Conservation (phyloP, 225 moss, liverwort and hornwort species). For the Pseudoscleropodium purum region DNA sequence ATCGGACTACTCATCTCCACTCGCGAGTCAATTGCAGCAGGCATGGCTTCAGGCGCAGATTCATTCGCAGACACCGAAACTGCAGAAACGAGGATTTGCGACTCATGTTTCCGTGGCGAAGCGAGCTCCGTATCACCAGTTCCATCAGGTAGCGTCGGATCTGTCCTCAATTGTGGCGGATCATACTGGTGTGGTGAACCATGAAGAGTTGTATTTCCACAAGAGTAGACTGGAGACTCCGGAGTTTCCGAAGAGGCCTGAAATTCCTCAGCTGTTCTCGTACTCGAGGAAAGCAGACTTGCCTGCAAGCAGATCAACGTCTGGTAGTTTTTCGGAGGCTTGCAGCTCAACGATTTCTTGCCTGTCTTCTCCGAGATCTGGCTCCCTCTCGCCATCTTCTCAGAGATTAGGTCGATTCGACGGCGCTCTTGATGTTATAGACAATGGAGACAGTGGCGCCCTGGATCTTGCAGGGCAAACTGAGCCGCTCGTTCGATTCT, state of each 20-base stretch:
- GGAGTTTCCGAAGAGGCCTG: constrained; percentile 34
- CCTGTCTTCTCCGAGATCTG: constrained; percentile 18
- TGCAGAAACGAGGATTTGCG: constrained; percentile 17
- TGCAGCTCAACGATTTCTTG: not conserved
- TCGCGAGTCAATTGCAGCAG: constrained; percentile 48
- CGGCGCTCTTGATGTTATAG: not conserved
- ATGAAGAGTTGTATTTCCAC: constrained; percentile 28
- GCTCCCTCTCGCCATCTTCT: constrained; percentile 22
- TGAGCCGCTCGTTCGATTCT: constrained; percentile 22
- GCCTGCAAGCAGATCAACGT: constrained; percentile 14
- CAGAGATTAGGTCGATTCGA: not conserved
- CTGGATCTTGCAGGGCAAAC: constrained; percentile 27
- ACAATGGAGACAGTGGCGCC: constrained; percentile 1
- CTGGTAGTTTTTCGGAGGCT: constrained; percentile 8
- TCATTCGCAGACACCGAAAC: constrained; percentile 31
- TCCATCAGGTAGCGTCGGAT: constrained; percentile 25
- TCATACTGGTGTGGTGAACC: constrained; percentile 5
- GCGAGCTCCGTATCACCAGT: constrained; percentile 4
- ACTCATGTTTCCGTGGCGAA: constrained; percentile 15
- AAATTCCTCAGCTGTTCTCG: constrained; percentile 29
- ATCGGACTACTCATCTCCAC: constrained; percentile 10
- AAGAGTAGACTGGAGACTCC: constrained; percentile 31
- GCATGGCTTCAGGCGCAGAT: constrained; percentile 54
- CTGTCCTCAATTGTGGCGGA: constrained; percentile 28
- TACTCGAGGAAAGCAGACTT: constrained; percentile 43